These are phyloP conservation scores for Annulohypoxylon nitens DNA, from an alignment of 495 filamentous ascomycete genomes.

Conservation along the genomic window DNA sequence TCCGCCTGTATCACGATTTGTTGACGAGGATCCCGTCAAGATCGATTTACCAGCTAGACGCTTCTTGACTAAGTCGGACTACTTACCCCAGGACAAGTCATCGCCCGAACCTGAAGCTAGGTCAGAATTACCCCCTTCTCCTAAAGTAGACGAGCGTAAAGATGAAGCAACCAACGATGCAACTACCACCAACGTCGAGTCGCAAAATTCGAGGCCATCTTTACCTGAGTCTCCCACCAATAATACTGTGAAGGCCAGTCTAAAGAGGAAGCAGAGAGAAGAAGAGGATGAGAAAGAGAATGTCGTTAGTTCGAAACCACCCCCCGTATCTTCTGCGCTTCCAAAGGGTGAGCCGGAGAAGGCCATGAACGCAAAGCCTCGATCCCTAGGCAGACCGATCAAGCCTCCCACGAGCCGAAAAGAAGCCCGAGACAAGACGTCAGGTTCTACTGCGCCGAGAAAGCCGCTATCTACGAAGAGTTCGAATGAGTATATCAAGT, in stretches of 20 bases:
- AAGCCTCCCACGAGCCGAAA: constrained; percentile 49
- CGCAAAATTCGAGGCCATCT: constrained; percentile 49
- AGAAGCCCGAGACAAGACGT: constrained; percentile 47
- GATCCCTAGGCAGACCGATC: constrained; percentile 44
- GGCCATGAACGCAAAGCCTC: constrained; percentile 25
- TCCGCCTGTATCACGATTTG: constrained; percentile 72
- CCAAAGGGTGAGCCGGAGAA: constrained; percentile 43
- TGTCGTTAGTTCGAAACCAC: constrained; percentile 17
- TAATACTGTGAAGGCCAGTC: constrained; percentile 43
- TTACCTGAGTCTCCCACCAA: constrained; percentile 16
- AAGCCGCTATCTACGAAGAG: constrained; percentile 60
- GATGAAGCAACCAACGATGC: constrained; percentile 24
- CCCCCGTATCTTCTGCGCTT: not conserved
- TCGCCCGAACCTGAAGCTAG: constrained; percentile 29
- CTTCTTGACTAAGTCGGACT: constrained; percentile 32
- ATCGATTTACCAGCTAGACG: constrained; percentile 57
- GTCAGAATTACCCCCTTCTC: constrained; percentile 32
- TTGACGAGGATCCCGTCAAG: constrained; percentile 73
- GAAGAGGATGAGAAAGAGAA: constrained; percentile 56
- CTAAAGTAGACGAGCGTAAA: constrained; percentile 33
- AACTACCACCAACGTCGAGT: constrained; percentile 16
- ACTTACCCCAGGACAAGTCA: constrained; percentile 37
- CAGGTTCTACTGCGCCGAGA: constrained; percentile 42
- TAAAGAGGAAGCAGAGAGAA: constrained; percentile 51
- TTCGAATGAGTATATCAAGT: constrained; percentile 61